Percentiles rank a stretch among this genome's conserved stretches.
Evolutionary conservation across 768 basidiomycete genomes (phyloP).

Genomic region (Naganishia vaughanmartiniae): DNA sequence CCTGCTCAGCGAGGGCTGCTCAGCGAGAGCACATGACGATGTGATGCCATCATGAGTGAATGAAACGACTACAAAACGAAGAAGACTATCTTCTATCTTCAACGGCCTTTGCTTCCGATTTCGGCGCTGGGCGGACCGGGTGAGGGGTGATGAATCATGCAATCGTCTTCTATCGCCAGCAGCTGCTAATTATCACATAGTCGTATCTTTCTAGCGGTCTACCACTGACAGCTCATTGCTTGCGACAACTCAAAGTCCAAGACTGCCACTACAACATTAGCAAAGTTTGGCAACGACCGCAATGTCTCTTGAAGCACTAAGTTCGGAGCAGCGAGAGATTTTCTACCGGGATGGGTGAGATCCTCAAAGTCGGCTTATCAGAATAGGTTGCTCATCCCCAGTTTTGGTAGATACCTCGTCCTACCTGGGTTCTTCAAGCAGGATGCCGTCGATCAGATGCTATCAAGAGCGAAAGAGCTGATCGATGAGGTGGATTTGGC

Average conservation of each 20-base stretch:
- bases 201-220: too few relatives aligned
- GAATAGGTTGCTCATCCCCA: neutral
- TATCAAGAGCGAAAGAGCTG: slow-evolving; percentile 69
- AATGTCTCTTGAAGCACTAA: neutral
- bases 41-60: too few relatives aligned
- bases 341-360: slow-evolving; percentile 19
- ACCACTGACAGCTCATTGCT: neutral
- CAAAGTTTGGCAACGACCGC: neutral
- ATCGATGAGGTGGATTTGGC: slow-evolving; percentile 73
- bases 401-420: slow-evolving; percentile 68
- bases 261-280: neutral
- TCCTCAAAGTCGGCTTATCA: neutral
- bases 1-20: too few relatives aligned
- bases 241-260: too few relatives aligned
- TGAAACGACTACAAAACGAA: too few relatives aligned
- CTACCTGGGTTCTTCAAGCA: slow-evolving; percentile 68
- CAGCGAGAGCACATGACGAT: too few relatives aligned
- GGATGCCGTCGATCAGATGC: slow-evolving; percentile 63
- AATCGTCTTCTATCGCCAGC: too few relatives aligned
- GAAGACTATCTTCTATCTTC: too few relatives aligned
- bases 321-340: slow-evolving; percentile 5
- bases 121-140: neutral
- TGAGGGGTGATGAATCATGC: too few relatives aligned
- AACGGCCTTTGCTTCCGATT: neutral
- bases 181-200: too few relatives aligned